Evolutionary conservation across 345 rosid species (phyloP), one percentile per base, ranked within the genome.

Genomic region (Linum trigynum): DNA sequence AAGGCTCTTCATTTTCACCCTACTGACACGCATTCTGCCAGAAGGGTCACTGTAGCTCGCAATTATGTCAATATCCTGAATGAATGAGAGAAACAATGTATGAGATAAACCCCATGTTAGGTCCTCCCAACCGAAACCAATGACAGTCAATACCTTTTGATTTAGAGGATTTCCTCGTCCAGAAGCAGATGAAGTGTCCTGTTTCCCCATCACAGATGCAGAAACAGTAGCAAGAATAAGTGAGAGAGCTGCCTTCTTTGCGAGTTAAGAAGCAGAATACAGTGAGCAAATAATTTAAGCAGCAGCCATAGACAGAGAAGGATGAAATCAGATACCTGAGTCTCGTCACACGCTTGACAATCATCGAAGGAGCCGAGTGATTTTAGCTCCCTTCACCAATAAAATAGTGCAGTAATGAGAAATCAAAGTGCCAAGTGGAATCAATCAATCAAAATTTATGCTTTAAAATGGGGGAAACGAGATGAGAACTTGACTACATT

Each of bases 21-120:
- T 82, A 72, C 85, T 80, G 65, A 84, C 74, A 43, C 77, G 83
- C 79, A 91, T 42, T 59, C 67, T 74, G 23, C 97, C 96, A 17
- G 81, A 70, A 65, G 76, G 76, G 74, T 85, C 92, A 79, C 83
- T 90, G 83, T 95, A 95, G 35, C 95, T 79, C 11, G 86, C 94
- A 81, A 86, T 79, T 67, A 91, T 87, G 81, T 80, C 86, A 80
- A 95, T 80, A 79, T 95, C 99, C 97, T 95, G 81, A 57, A 79
- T 59, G 67, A 60, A 65, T 11, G 41, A 7, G 59, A 56, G 36
- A 43, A 64, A 67, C 65, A 32, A 74, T 35, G 48, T 8, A 77
- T 75, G 65, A 82, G 78, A 17, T 68, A 76, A 23, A 23, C 32
- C 61, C 65, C 58, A 5, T 35, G 15, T 5, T 43, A 75, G 15